phyloP scores from a whole-genome alignment of 192 early-diverging fungal species.

The Pilaira anomala region DNA sequence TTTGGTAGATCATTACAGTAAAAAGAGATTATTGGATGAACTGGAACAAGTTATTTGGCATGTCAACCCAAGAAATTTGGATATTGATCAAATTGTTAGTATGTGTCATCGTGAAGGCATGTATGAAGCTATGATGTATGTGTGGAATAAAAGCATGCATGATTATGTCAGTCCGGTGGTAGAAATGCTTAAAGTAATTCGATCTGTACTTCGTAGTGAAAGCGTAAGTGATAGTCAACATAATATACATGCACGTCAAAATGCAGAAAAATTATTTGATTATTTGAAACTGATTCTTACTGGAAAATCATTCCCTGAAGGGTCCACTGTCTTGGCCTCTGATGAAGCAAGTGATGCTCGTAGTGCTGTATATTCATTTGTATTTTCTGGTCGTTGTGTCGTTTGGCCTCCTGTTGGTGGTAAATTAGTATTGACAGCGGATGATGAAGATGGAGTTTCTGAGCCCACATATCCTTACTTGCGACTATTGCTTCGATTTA shows the following conservation, averaged over 20 bases:
- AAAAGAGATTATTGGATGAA: constrained; percentile 38
- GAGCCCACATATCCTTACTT: constrained; percentile 64
- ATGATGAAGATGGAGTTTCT: constrained; percentile 40
- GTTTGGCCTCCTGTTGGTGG: constrained; percentile 57
- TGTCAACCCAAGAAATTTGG: constrained; percentile 50
- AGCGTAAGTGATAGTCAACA: neutral
- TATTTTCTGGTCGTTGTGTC: constrained; percentile 60
- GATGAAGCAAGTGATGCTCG: constrained; percentile 46
- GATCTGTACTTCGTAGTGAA: constrained; percentile 36
- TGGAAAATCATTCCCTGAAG: constrained; percentile 51
- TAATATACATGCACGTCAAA: constrained; percentile 2
- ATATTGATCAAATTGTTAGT: constrained; percentile 57
- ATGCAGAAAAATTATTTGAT: constrained; percentile 51
- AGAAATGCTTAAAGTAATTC: constrained; percentile 52
- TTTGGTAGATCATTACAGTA: constrained; percentile 49
- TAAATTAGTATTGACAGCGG: constrained; percentile 51
- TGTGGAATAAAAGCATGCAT: constrained; percentile 57
- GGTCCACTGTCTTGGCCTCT: constrained; percentile 29
- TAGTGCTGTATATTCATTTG: constrained; percentile 55
- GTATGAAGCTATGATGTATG: constrained; percentile 58
- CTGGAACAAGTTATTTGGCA: constrained; percentile 58
- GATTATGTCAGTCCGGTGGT: constrained; percentile 62
- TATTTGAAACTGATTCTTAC: constrained; percentile 51
- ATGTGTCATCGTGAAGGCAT: constrained; percentile 52
- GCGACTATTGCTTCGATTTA: constrained; percentile 46